Base-by-base conservation (phyloP, 768 basidiomycete species). In the Galerina sulciceps region DNA sequence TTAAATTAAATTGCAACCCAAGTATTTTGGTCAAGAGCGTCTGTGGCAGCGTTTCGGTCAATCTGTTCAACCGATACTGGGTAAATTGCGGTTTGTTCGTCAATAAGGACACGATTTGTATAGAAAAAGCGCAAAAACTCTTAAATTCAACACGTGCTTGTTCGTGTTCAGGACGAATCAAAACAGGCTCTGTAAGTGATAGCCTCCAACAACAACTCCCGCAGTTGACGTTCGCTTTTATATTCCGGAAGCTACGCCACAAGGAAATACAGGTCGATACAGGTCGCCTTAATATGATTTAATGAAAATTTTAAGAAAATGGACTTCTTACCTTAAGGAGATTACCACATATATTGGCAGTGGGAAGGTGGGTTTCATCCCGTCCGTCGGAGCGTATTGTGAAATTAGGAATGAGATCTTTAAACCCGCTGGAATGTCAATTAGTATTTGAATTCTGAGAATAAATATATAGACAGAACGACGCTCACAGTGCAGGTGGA, bases 121-220 rank as follows among this genome's bases (percentile, higher is more conserved):
- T 3, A 45, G 23, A 10, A 5, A 18, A 14, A 3, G n/a, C 26
- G 8, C 26, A 5, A 3, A 31, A 31, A 4, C 20, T n/a, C 18
- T 4, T 2, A 31, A 40, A 2, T 22, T n/a, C 26, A 2, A 5
- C 31, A 22, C 26, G 8, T 31, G n/a, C n/a, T n/a, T n/a, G n/a
- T n/a, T n/a, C n/a, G n/a, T n/a, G 20, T 38, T 55, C 70, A 97
- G 9, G 95, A 97, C 49, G 97, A 78, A 75, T 98, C 96, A 62
- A 99, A 99, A 1, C 96, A 96, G 3, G 94, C 93, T 41, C 88
- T 89, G 0, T 93, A 86, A 43, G 81, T 89, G 67, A 99, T 93
- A 1, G 94, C 93, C 66, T 94, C 89, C 6, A 96, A 67, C 26
- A 98, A 76, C 73, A 96, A 97, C 48, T 84, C 76, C 10, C 85